phyloP scores from a whole-genome alignment of 352 stramenopile species.

The Phytopythium sindhum region DNA sequence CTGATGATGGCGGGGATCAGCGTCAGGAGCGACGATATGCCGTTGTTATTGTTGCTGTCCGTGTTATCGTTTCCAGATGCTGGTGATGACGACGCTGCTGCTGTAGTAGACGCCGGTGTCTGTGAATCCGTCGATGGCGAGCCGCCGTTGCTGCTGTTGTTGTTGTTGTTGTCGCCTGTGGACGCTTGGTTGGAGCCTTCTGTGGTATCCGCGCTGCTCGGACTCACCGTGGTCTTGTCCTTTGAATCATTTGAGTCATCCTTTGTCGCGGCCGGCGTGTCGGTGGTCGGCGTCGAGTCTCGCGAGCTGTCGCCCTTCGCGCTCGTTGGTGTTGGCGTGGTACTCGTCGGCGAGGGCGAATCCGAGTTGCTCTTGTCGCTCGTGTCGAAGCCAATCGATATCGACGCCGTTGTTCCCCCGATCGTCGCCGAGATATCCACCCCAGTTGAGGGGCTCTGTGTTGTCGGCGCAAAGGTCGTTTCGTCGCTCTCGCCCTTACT shows the following conservation, averaged over 20 bases:
- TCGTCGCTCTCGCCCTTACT: not conserved
- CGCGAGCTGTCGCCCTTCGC: not conserved
- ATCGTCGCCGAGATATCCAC: conserved; percentile 1
- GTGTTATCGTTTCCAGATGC: not conserved
- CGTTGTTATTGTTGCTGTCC: not conserved
- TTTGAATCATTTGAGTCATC: conserved; percentile 7
- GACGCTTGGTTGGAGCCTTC: not conserved
- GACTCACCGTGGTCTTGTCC: conserved; percentile 5
- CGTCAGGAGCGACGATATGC: conserved; percentile 14
- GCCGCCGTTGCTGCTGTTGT: conserved; percentile 3
- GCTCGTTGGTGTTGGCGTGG: not conserved
- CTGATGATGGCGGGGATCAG: conserved; percentile 4
- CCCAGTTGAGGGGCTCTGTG: not conserved
- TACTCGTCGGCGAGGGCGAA: not conserved
- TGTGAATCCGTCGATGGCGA: not conserved
- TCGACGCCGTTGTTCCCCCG: not conserved
- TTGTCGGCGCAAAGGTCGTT: not conserved
- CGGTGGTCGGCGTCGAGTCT: not conserved
- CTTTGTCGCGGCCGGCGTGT: not conserved
- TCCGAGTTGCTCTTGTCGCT: not conserved
- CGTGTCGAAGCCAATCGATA: conserved; percentile 4
- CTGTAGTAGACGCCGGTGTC: not conserved
- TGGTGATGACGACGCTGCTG: not conserved
- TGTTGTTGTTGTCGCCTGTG: conserved; percentile 2
- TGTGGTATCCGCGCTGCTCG: not conserved